Evolutionary conservation across 306 rosid genomes (phyloP).

Genomic region (Glycyrrhiza uralensis): DNA sequence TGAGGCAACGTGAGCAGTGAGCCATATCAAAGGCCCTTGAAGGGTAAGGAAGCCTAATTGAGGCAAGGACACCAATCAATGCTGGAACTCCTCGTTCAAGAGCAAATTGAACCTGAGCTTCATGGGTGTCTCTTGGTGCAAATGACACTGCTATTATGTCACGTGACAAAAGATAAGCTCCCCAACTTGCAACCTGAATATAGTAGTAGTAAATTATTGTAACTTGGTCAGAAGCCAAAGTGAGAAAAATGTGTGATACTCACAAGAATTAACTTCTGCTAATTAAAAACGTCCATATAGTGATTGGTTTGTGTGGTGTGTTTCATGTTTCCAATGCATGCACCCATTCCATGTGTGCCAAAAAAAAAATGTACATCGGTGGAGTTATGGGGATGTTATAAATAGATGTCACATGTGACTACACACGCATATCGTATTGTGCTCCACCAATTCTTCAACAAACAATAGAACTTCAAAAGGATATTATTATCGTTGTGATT

Average conservation of each 20-base stretch:
- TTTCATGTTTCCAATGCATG: not conserved
- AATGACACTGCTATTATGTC: constrained; percentile 80
- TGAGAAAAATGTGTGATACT: not conserved
- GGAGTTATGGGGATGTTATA: not conserved
- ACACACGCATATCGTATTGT: too few relatives aligned
- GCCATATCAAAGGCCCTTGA: constrained; percentile 96
- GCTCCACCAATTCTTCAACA: constrained; percentile 21
- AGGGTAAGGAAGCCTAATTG: constrained; percentile 93
- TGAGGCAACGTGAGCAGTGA: constrained; percentile 97
- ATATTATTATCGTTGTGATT: constrained; percentile 2
- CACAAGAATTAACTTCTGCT: not conserved
- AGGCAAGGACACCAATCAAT: constrained; percentile 83
- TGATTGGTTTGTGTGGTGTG: too few relatives aligned
- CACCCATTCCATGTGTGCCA: not conserved
- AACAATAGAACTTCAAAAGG: not conserved
- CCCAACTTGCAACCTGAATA: constrained; percentile 95
- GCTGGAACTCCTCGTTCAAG: constrained; percentile 98
- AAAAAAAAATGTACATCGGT: not conserved
- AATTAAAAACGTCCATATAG: not conserved
- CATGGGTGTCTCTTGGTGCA: constrained; percentile 97
- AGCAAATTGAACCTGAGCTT: constrained; percentile 97
- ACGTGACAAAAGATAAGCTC: constrained; percentile 83
- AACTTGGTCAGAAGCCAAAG: constrained; percentile 1
- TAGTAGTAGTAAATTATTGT: not conserved
- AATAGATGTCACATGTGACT: not conserved